phyloP scores from a whole-genome alignment of 1,284 basidiomycete genomes.

The Rhodotorula sp. region DNA sequence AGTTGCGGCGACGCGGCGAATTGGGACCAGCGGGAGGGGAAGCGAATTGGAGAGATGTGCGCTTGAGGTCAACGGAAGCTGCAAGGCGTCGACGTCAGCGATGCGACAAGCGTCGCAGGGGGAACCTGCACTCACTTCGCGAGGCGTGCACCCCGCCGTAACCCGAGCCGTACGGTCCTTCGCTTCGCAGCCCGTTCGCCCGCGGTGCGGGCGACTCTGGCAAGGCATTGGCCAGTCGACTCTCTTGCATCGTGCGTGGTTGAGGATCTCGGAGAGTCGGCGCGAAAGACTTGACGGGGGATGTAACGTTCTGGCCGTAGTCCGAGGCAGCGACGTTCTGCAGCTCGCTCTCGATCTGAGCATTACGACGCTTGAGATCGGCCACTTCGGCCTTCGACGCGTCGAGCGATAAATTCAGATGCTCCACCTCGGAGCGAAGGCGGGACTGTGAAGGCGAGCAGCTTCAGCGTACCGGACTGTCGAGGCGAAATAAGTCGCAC shows the following conservation, averaged over 20 bases:
- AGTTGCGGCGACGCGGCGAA: slow-evolving; percentile 21
- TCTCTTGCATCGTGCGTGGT: slow-evolving; percentile 22
- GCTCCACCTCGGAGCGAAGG: slow-evolving; percentile 31
- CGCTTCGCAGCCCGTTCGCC: not conserved
- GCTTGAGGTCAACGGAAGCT: slow-evolving; percentile 31
- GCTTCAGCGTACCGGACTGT: too few species aligned
- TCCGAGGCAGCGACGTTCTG: slow-evolving; percentile 29
- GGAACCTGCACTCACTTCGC: slow-evolving; percentile 2
- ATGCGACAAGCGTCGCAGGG: not conserved
- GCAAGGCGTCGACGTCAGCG: not conserved
- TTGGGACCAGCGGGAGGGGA: slow-evolving; percentile 8
- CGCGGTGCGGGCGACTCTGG: not conserved
- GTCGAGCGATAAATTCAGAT: slow-evolving; percentile 17
- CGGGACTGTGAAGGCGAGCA: slow-evolving; percentile 16
- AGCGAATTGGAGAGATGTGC: slow-evolving; percentile 16
- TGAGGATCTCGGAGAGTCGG: not conserved
- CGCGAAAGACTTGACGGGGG: slow-evolving; percentile 13
- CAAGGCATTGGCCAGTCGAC: slow-evolving; percentile 8
- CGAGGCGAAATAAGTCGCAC: too few species aligned
- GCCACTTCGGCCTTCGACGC: slow-evolving; percentile 12
- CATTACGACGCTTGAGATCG: slow-evolving; percentile 22
- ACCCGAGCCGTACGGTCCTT: slow-evolving; percentile 23
- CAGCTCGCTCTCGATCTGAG: slow-evolving; percentile 28
- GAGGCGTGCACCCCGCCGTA: slow-evolving; percentile 26
- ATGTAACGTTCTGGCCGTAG: slow-evolving; percentile 11